These are phyloP conservation scores for Podospora didyma DNA, from an alignment of 495 filamentous ascomycete genomes.

Conservation along the genomic window DNA sequence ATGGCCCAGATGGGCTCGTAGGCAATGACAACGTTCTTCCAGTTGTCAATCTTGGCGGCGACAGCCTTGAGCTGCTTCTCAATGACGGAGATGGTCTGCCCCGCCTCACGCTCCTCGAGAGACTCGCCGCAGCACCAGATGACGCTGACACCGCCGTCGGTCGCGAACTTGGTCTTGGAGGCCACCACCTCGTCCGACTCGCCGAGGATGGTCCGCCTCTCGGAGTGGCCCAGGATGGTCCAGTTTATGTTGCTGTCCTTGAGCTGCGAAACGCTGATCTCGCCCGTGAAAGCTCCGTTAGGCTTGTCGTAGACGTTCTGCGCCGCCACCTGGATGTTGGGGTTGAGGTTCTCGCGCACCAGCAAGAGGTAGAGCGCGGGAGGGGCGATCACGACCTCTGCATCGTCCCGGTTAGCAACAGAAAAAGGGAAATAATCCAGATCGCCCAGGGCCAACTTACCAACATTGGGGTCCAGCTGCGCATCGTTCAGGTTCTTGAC, in stretches of 20 bases:
- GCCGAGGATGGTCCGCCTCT: conserved; percentile 80
- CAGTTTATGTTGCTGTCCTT: conserved; percentile 82
- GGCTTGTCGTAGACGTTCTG: conserved; percentile 97
- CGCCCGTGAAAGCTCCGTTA: conserved; percentile 95
- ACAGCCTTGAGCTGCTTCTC: conserved; percentile 72
- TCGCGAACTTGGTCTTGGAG: conserved; percentile 84
- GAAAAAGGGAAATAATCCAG: not conserved
- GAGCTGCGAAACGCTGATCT: conserved; percentile 88
- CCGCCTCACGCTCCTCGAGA: conserved; percentile 83
- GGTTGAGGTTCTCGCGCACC: conserved; percentile 64
- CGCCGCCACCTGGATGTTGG: conserved; percentile 70
- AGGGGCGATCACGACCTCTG: conserved; percentile 92
- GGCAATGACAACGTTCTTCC: conserved; percentile 91
- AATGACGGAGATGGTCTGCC: conserved; percentile 86
- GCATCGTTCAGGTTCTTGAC: conserved; percentile 81
- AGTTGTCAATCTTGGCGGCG: conserved; percentile 68
- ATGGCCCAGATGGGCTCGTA: conserved; percentile 99
- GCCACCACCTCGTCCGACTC: conserved; percentile 86
- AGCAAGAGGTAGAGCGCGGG: conserved; percentile 87
- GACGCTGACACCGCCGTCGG: conserved; percentile 81
- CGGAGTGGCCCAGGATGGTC: conserved; percentile 88
- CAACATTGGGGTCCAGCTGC: conserved; percentile 62
- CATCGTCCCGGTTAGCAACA: too few species aligned
- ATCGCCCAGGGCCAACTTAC: conserved; percentile 37
- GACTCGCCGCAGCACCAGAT: conserved; percentile 97